Conservation (phyloP, 345 rosid species). For the Citrus cavaleriei region DNA sequence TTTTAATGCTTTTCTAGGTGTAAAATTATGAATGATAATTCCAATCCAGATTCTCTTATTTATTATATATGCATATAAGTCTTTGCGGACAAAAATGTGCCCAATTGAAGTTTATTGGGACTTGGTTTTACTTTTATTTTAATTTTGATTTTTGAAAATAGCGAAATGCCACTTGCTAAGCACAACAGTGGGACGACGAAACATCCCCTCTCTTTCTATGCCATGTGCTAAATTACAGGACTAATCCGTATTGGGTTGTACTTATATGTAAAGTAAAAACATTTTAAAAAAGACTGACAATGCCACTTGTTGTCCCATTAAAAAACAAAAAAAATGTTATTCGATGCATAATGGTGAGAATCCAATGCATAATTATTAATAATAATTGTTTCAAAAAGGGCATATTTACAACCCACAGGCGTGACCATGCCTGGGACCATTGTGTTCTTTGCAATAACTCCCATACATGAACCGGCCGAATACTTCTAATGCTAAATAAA, state of each 20-base stretch:
- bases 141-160: not conserved
- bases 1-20: no score
- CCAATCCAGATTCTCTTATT: no score
- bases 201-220: conserved; percentile 31
- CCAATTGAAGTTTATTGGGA: conserved; percentile 19
- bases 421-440: conserved; percentile 24
- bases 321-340: not conserved
- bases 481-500: not conserved
- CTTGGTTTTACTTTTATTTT: not conserved
- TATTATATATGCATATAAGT: no score
- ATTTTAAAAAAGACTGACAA: conserved; percentile 8
- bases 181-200: conserved; percentile 32
- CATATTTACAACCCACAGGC: conserved; percentile 8
- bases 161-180: not conserved
- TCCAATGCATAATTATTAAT: conserved; percentile 27
- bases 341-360: conserved; percentile 28
- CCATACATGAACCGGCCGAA: not conserved
- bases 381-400: conserved; percentile 27
- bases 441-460: not conserved
- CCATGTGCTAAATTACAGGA: conserved; percentile 36
- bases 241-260: conserved; percentile 28
- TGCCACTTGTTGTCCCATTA: conserved; percentile 1
- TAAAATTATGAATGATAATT: no score
- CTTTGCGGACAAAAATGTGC: not conserved
- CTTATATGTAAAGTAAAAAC: conserved; percentile 15